phyloP scores from a whole-genome alignment of 495 filamentous ascomycete species.

The Xeromyces bisporus region DNA sequence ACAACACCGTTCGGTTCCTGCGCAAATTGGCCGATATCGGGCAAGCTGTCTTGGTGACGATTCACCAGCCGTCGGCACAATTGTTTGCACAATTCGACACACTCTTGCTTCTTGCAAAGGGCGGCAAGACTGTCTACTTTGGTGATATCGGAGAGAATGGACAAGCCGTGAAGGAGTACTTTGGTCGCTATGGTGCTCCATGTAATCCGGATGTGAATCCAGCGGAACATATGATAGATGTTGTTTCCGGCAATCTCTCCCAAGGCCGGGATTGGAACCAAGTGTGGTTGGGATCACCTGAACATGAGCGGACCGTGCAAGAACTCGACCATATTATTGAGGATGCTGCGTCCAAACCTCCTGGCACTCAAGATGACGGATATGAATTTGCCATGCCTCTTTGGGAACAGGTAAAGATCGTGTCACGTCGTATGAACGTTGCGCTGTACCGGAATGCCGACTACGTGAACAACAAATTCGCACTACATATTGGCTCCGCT shows the following conservation, averaged over 20 bases:
- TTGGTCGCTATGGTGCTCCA: constrained; percentile 53
- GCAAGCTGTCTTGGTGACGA: constrained; percentile 57
- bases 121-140: constrained; percentile 58
- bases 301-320: constrained; percentile 22
- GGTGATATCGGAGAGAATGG: constrained; percentile 44
- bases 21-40: constrained; percentile 48
- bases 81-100: constrained; percentile 62
- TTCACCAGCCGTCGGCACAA: constrained; percentile 58
- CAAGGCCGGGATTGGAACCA: constrained; percentile 41
- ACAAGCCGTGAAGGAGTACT: constrained; percentile 46
- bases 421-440: constrained; percentile 39
- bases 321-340: constrained; percentile 40
- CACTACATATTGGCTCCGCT: constrained; percentile 18
- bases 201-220: constrained; percentile 62
- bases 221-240: constrained; percentile 87
- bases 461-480: constrained; percentile 49
- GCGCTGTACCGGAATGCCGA: constrained; percentile 43
- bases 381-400: constrained; percentile 42
- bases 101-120: constrained; percentile 47
- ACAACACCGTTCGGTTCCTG: constrained; percentile 46
- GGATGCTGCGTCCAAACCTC: constrained; percentile 18
- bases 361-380: constrained; percentile 20
- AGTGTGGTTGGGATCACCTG: constrained; percentile 42
- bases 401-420: constrained; percentile 36
- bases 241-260: constrained; percentile 34